Percentiles rank a stretch among this genome's conserved stretches.
Evolutionary conservation across 2,329 filamentous ascomycete species (phyloP).

Genomic region (Penicillium sp.): DNA sequence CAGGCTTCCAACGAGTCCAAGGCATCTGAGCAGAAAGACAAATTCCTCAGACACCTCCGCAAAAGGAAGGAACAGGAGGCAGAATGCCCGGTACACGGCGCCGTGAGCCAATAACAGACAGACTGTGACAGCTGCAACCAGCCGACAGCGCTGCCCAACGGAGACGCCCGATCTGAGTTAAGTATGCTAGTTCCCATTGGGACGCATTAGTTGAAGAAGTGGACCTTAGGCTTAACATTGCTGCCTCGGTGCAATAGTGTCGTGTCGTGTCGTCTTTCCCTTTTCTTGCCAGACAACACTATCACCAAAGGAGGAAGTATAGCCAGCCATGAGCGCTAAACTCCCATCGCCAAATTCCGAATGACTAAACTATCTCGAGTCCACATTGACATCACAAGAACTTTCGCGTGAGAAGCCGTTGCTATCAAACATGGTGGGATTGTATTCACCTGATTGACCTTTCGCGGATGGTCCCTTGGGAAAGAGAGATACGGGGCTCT

Average conservation of each 20-base stretch:
- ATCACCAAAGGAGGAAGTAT: not conserved
- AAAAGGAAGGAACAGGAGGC: conserved; percentile 18
- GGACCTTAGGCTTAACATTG: not conserved
- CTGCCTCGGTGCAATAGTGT: conserved; percentile 3
- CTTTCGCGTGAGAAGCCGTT: not conserved
- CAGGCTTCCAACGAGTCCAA: not conserved
- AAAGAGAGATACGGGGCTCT: conserved; percentile 5
- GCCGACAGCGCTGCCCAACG: not conserved
- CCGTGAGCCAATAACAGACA: conserved; percentile 13
- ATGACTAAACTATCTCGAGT: not conserved
- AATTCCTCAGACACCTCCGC: not conserved
- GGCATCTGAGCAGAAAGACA: not conserved
- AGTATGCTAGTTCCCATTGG: not conserved
- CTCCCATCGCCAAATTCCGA: too few relatives aligned
- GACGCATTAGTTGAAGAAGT: not conserved
- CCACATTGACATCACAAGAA: not conserved
- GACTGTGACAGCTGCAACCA: not conserved
- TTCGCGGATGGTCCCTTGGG: too few relatives aligned
- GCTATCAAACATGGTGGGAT: not conserved
- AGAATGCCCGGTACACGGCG: conserved; percentile 13
- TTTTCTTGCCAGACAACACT: not conserved
- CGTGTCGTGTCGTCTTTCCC: conserved; percentile 11
- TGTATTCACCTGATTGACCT: not conserved
- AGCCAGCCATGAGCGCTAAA: too few relatives aligned
- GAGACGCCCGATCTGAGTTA: not conserved